Base-by-base conservation (phyloP, 2,329 filamentous ascomycete species). In the Chaetoscypha palmicola region DNA sequence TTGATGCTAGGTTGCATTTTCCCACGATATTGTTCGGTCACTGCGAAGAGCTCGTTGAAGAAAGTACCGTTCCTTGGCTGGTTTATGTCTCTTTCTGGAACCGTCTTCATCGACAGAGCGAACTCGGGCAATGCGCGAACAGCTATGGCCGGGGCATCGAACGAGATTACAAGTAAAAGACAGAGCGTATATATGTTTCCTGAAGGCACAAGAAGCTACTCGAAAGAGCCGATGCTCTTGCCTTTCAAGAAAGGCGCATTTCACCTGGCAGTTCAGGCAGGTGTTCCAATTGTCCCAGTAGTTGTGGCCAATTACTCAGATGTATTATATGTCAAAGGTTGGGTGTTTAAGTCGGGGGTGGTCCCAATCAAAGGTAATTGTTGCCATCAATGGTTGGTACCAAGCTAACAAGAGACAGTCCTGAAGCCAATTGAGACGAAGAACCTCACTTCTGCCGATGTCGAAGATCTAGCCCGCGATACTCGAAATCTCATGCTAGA, bases 211-310 rank as follows among this genome's bases (percentile, higher is more conserved):
- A 78, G 92, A 54, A 94, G 86, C 63, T 95, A 97, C 68, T 76
- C 85, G 45, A 79, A 83, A 57, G 81, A 90, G 43, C 86, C 92
- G 1, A 77, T 75, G 47, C 68, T 98, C 58, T 71, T 97, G 43
- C 86, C 89, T n/a, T 98, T 97, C 74, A 98, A 98, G 70, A 98
- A 98, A 72, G 92, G 92, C 47, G 92, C 91, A 36, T 98, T 98
- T 67, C 91, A 98, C 65, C 75, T 98, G 24, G 92, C 92, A 35
- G 79, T 98, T 16, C 86, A 97, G 71, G 91, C 91, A 2, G 85
- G 88, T 53, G 92, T 96, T 4, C 90, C 90, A 20, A 86, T 98
- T 57, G 83, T 98, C 3, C 92, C 92, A 0, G 76, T 94, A 26
- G 83, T 89, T 36, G 77, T 79, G 22, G 84, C 85, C 62, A 90